Percentiles rank a stretch among this genome's conserved stretches.
Conservation (phyloP, 805 yeast species). For the Metschnikowia dekortorum region DNA sequence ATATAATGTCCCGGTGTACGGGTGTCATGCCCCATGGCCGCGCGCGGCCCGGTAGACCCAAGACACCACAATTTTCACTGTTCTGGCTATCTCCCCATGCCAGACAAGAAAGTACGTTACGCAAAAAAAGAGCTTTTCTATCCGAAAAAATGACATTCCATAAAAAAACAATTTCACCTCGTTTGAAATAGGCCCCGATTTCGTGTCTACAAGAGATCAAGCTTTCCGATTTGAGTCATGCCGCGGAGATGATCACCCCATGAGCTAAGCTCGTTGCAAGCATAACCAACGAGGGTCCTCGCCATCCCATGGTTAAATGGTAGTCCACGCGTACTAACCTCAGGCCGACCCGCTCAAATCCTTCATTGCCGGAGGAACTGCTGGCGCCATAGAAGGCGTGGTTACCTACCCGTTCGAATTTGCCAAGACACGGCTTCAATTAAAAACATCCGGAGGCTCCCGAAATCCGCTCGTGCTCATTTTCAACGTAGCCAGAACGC, state of each 20-base stretch:
- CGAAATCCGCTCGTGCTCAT: slow-evolving; percentile 83
- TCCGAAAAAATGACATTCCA: not conserved
- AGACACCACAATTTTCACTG: slow-evolving; percentile 1
- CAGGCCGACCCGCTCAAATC: slow-evolving; percentile 68
- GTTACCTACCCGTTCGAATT: slow-evolving; percentile 95
- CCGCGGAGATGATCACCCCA: not conserved
- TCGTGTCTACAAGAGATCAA: not conserved
- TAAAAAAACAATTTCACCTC: not conserved
- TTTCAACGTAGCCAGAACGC: slow-evolving; percentile 65
- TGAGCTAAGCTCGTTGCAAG: too few species aligned
- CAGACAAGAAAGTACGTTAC: slow-evolving; percentile 3
- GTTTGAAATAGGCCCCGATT: not conserved
- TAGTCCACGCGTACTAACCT: slow-evolving; percentile 5
- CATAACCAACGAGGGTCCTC: not conserved
- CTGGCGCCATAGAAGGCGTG: slow-evolving; percentile 93
- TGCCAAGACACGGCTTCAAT: slow-evolving; percentile 89
- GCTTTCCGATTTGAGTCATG: not conserved
- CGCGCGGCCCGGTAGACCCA: slow-evolving; percentile 1
- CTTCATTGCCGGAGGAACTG: slow-evolving; percentile 91
- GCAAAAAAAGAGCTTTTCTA: not conserved
- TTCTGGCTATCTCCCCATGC: slow-evolving; percentile 2
- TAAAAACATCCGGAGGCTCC: slow-evolving; percentile 60
- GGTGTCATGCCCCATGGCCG: not conserved
- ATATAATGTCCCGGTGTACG: not conserved
- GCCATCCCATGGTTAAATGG: not conserved